A percentile compares a stretch with the other conserved stretches of the same genome.
Evolutionary conservation across 2,329 filamentous ascomycete genomes (phyloP).

Genomic region (Aspergillus sp.): DNA sequence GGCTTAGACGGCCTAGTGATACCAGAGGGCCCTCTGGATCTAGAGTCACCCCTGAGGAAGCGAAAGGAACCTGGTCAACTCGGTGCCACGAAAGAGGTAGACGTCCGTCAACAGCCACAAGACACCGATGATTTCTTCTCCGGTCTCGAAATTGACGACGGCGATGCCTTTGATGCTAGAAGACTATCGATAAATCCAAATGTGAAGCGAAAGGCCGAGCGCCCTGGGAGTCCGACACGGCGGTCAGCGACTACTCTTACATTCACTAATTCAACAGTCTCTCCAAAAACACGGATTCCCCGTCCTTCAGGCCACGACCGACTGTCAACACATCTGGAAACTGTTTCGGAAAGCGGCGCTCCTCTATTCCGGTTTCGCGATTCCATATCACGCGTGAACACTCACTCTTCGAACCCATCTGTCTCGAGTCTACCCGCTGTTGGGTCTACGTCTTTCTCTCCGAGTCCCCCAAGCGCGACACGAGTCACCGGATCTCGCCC

Average conservation of each 20-base stretch:
- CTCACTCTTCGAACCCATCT: constrained; percentile 67
- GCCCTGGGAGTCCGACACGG: constrained; percentile 66
- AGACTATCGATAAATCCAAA: constrained; percentile 89
- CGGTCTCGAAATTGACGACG: constrained; percentile 82
- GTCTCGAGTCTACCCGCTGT: constrained; percentile 62
- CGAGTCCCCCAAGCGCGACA: constrained; percentile 59
- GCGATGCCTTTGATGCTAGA: constrained; percentile 73
- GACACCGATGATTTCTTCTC: constrained; percentile 74
- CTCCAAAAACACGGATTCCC: constrained; percentile 68
- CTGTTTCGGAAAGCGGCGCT: constrained; percentile 85
- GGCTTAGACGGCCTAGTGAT: constrained; percentile 85
- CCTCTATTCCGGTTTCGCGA: constrained; percentile 62
- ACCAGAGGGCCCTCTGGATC: constrained; percentile 78
- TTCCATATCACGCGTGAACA: constrained; percentile 64
- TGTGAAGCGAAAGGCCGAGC: constrained; percentile 75
- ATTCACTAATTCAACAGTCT: constrained; percentile 75
- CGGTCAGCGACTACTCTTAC: constrained; percentile 78
- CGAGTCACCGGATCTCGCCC: constrained; percentile 52
- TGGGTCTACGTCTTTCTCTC: constrained; percentile 56
- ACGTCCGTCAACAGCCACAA: constrained; percentile 19
- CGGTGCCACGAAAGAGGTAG: constrained; percentile 27
- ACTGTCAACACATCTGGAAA: constrained; percentile 65
- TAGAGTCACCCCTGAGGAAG: constrained; percentile 73
- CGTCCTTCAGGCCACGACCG: constrained; percentile 71
- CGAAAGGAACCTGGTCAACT: constrained; percentile 54